phyloP scores from a whole-genome alignment of 257 asterid genomes.

The Scutellaria baicalensis region DNA sequence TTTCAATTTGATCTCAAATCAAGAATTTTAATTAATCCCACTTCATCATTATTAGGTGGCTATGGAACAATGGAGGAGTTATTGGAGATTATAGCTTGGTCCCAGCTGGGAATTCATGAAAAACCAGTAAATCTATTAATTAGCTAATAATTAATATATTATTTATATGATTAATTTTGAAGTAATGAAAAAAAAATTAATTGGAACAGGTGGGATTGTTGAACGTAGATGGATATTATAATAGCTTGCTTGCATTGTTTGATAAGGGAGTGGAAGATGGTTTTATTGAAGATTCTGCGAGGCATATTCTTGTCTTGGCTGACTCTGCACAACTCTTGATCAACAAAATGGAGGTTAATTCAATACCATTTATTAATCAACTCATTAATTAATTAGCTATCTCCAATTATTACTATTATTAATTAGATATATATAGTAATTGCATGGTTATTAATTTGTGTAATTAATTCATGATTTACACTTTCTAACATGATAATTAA shows the following conservation, averaged over 20 bases:
- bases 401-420: background rate
- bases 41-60: conserved; percentile 37
- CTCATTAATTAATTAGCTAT: background rate
- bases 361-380: background rate
- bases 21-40: background rate
- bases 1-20: background rate
- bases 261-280: conserved; percentile 77
- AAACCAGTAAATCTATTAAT: conserved; percentile 39
- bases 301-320: conserved; percentile 46
- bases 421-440: background rate
- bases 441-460: no score
- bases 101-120: conserved; percentile 66
- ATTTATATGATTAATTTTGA: background rate
- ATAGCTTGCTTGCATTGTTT: conserved; percentile 56
- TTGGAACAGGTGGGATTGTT: conserved; percentile 53
- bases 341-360: conserved; percentile 43
- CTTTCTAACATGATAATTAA: no score
- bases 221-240: conserved; percentile 67
- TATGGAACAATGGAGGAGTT: conserved; percentile 79
- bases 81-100: conserved; percentile 65
- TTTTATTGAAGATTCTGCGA: conserved; percentile 49
- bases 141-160: background rate
- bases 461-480: no score
- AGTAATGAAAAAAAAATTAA: background rate
- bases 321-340: conserved; percentile 38